A percentile compares a stretch with the other conserved stretches of the same genome.
Conservation (phyloP, 2,329 filamentous ascomycete species). For the Phaeosphaeriaceae sp. region DNA sequence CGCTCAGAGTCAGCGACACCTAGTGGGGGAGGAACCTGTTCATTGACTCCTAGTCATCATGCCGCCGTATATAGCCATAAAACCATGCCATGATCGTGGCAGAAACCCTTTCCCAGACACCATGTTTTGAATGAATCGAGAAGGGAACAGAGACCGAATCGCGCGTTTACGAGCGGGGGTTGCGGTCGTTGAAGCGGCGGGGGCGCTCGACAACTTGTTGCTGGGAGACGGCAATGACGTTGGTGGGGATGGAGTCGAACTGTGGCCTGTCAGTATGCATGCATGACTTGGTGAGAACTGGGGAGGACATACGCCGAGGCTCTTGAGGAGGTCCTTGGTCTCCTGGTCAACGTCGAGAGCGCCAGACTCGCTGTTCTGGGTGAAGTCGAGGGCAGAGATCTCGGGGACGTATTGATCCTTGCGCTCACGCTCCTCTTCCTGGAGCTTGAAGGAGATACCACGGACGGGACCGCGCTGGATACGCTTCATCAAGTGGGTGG, state of each 20-base stretch:
- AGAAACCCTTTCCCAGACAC: slow-evolving; percentile 92
- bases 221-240: slow-evolving; percentile 89
- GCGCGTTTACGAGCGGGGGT: slow-evolving; percentile 41
- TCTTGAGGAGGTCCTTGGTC: slow-evolving; percentile 99
- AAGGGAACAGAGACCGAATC: slow-evolving; percentile 58
- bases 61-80: slow-evolving; percentile 67
- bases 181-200: slow-evolving; percentile 77
- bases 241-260: slow-evolving; percentile 98
- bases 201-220: slow-evolving; percentile 85
- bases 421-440: slow-evolving; percentile 99
- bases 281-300: too few species aligned
- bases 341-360: slow-evolving; percentile 95
- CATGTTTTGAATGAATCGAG: slow-evolving; percentile 44
- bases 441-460: slow-evolving; percentile 99
- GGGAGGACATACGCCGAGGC: slow-evolving; percentile 83
- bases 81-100: slow-evolving; percentile 91
- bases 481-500: slow-evolving; percentile 92
- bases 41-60: slow-evolving; percentile 75
- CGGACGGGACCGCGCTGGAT: slow-evolving; percentile 99
- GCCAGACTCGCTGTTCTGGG: slow-evolving; percentile 90
- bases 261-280: slow-evolving; percentile 45
- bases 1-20: slow-evolving; percentile 84
- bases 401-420: slow-evolving; percentile 99
- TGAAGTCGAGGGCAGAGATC: slow-evolving; percentile 97
- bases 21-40: slow-evolving; percentile 59